Evolutionary conservation across 2,329 filamentous ascomycete species (phyloP).

Genomic region (Fusarium protoensiforme): DNA sequence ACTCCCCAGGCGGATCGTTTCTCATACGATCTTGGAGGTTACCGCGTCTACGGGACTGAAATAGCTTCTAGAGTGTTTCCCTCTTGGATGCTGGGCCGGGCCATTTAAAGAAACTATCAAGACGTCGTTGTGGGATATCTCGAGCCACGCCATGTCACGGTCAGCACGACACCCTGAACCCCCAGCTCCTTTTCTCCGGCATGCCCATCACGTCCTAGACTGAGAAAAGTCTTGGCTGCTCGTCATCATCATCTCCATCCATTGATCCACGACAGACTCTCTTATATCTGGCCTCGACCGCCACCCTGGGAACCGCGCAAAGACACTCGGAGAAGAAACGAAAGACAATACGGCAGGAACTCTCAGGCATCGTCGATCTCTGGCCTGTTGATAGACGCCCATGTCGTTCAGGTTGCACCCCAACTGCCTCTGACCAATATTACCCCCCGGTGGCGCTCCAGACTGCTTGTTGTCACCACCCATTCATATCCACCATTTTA

Average conservation of each 20-base stretch:
- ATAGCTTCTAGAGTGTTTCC: not conserved
- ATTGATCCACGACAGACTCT: not conserved
- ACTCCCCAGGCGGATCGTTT: not conserved
- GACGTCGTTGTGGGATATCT: not conserved
- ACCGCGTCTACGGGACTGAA: not conserved
- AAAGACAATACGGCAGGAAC: conserved; percentile 3
- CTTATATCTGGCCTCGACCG: conserved; percentile 18
- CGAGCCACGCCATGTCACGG: not conserved
- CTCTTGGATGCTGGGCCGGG: not conserved
- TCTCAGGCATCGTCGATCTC: conserved; percentile 28
- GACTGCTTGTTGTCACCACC: conserved; percentile 37
- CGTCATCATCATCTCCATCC: conserved; percentile 2
- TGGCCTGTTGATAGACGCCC: conserved; percentile 35
- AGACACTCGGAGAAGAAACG: conserved; percentile 16
- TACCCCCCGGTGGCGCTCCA: conserved; percentile 38
- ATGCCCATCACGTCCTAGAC: conserved; percentile 14
- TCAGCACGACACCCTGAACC: not conserved
- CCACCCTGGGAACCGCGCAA: conserved; percentile 4
- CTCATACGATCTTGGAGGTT: not conserved
- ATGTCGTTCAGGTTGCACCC: conserved; percentile 26
- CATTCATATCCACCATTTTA: conserved; percentile 41
- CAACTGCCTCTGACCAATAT: conserved; percentile 37
- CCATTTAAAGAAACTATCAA: conserved; percentile 7
- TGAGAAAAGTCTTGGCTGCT: conserved; percentile 30
- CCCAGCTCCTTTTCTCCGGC: conserved; percentile 17